phyloP scores from a whole-genome alignment of 495 filamentous ascomycete species.

The Immersiella caudata region DNA sequence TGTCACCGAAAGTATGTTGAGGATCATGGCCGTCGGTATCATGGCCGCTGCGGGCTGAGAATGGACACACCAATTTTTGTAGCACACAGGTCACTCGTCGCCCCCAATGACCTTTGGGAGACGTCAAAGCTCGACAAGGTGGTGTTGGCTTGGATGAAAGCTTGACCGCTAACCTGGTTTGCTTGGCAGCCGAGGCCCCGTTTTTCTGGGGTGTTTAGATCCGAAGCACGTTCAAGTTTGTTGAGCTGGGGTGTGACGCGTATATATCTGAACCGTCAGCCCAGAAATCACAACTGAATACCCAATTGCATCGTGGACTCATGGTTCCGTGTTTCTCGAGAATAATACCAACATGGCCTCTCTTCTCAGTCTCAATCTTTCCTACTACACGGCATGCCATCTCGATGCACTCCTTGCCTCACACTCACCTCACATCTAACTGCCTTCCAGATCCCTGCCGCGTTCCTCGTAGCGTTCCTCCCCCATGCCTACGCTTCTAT shows the following conservation, averaged over 20 bases:
- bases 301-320: too few relatives aligned
- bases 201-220: background rate
- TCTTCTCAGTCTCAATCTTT: background rate
- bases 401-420: background rate
- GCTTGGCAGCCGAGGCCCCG: background rate
- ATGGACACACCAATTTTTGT: too few relatives aligned
- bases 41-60: too few relatives aligned
- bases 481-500: constrained; percentile 42
- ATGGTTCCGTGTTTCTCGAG: too few relatives aligned
- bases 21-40: too few relatives aligned
- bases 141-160: background rate
- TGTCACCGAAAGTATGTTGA: too few relatives aligned
- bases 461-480: constrained; percentile 42
- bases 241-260: background rate
- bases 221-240: background rate
- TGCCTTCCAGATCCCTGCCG: constrained; percentile 45
- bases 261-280: background rate
- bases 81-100: too few relatives aligned
- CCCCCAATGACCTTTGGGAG: background rate
- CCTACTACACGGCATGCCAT: background rate
- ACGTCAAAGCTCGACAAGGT: background rate
- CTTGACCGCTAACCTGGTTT: background rate
- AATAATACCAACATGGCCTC: background rate
- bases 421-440: background rate
- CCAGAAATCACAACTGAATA: background rate